Evolutionary conservation across 2,329 filamentous ascomycete genomes (phyloP).

Genomic region (Cordyceps cicadae): DNA sequence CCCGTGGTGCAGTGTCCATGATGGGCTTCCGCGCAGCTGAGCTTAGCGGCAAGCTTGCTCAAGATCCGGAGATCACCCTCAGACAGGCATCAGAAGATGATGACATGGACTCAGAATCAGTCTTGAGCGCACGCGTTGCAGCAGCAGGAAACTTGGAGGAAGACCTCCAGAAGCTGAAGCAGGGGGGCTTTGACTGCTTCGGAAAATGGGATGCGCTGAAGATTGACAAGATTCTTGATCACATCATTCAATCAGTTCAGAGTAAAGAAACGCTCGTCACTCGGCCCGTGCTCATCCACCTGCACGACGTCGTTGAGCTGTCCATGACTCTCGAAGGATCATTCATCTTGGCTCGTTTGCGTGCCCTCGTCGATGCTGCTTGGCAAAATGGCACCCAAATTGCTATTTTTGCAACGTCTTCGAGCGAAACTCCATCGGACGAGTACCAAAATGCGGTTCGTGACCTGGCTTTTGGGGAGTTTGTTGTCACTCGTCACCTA

Average conservation of each 20-base stretch:
- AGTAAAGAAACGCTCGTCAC: slow-evolving; percentile 23
- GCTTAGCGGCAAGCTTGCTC: slow-evolving; percentile 44
- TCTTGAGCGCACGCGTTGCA: slow-evolving; percentile 22
- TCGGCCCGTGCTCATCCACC: slow-evolving; percentile 60
- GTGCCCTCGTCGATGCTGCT: slow-evolving; percentile 61
- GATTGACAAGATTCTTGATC: slow-evolving; percentile 47
- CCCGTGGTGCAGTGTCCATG: slow-evolving; percentile 41
- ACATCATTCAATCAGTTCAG: slow-evolving; percentile 43
- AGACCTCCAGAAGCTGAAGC: slow-evolving; percentile 36
- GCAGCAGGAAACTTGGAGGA: slow-evolving; percentile 28
- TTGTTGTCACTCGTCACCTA: slow-evolving; percentile 29
- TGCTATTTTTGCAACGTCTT: slow-evolving; percentile 71
- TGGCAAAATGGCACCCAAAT: slow-evolving; percentile 65
- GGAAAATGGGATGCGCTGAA: slow-evolving; percentile 55
- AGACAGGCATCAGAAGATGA: slow-evolving; percentile 26
- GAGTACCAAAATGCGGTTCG: slow-evolving; percentile 33
- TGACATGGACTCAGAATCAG: slow-evolving; percentile 24
- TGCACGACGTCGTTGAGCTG: slow-evolving; percentile 76
- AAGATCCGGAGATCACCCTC: slow-evolving; percentile 32
- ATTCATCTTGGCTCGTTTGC: slow-evolving; percentile 60
- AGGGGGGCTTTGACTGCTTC: slow-evolving; percentile 29
- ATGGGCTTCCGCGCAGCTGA: slow-evolving; percentile 50
- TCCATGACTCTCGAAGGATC: slow-evolving; percentile 60
- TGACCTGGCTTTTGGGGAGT: slow-evolving; percentile 33
- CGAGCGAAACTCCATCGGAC: slow-evolving; percentile 41